Conservation (phyloP, 2,329 filamentous ascomycete species). For the Clarireedia paspali region DNA sequence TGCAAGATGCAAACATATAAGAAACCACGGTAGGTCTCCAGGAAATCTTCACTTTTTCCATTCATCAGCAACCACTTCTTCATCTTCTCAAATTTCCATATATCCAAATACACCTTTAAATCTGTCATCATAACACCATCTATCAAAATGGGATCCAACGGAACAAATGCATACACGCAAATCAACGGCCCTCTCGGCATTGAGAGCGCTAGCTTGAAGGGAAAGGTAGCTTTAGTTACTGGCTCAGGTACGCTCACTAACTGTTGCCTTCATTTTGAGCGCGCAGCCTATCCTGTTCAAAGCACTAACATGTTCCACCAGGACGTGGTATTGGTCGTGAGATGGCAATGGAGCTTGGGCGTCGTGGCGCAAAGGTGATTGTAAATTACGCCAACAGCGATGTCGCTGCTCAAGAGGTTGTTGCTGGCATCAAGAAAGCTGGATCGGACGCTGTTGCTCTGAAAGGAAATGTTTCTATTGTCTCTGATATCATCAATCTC, state of each 20-base stretch:
- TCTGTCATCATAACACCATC: not conserved
- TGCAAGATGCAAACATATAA: too few species aligned
- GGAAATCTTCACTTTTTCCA: not conserved
- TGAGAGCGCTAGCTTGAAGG: conserved; percentile 19
- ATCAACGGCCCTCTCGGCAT: conserved; percentile 19
- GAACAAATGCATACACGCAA: conserved; percentile 5
- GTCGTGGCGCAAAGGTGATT: conserved; percentile 56
- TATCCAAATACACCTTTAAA: not conserved
- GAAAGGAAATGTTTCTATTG: conserved; percentile 49
- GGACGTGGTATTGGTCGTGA: conserved; percentile 59
- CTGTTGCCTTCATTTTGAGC: too few species aligned
- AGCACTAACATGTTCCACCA: conserved; percentile 18
- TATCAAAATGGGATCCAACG: conserved; percentile 13
- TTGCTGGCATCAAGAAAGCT: conserved; percentile 49
- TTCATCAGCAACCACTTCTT: too few species aligned
- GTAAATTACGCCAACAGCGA: conserved; percentile 48
- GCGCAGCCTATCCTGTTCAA: too few species aligned
- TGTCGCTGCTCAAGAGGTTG: conserved; percentile 57
- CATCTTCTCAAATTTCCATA: too few species aligned
- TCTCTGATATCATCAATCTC: conserved; percentile 31
- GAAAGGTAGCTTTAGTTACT: conserved; percentile 28
- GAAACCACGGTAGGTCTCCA: not conserved
- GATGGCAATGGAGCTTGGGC: conserved; percentile 58
- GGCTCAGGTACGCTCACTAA: conserved; percentile 22
- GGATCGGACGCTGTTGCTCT: conserved; percentile 46